Evolutionary conservation across 2,329 filamentous ascomycete species (phyloP), one percentile per base, ranked within the genome.

Genomic region (Xylaria polymorpha): DNA sequence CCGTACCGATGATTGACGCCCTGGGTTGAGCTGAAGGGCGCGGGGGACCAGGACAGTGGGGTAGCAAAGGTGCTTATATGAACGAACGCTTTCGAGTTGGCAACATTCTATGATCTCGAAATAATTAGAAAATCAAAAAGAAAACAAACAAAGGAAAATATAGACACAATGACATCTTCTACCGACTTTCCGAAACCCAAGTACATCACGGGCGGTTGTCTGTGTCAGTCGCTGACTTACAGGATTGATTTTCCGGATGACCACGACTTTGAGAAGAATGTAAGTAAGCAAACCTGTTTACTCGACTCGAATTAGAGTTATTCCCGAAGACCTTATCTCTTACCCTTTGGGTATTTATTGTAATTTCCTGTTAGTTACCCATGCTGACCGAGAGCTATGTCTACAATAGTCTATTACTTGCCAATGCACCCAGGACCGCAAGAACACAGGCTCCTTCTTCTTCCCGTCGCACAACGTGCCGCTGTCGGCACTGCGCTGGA

Each of bases 391-490:
- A 59, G 6, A n/a, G n/a, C n/a, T n/a, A n/a, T n/a, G n/a, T 29
- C 2, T 29, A 29, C 12, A 32, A 10, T 57, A 85, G 83, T 80
- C 80, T 68, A 75, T 77, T 55, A 85, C 83, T 7, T 88, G 86
- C 74, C 85, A 88, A 72, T 88, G 86, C 78, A 84, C 83, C 7
- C 85, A 87, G 74, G 87, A 85, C 77, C 85, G 86, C 74, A 85
- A 85, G 66, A 81, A 83, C 68, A 84, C 84, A 8, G 85, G 85
- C 61, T 75, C 81, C 4, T 80, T 88, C 62, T 77, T 86, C 72
- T 79, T 82, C 69, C 77, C 79, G 64, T 76, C 80, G 58, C 81
- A 86, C 73, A 74, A 64, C 5, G 72, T 85, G 0, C 5, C 80
- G 4, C 62, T 75, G 69, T 68, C 64, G 2, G 75, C 79, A 50